These are phyloP conservation scores for Rhododendron molle DNA, from an alignment of 148 eudicot species.

Conservation along the genomic window DNA sequence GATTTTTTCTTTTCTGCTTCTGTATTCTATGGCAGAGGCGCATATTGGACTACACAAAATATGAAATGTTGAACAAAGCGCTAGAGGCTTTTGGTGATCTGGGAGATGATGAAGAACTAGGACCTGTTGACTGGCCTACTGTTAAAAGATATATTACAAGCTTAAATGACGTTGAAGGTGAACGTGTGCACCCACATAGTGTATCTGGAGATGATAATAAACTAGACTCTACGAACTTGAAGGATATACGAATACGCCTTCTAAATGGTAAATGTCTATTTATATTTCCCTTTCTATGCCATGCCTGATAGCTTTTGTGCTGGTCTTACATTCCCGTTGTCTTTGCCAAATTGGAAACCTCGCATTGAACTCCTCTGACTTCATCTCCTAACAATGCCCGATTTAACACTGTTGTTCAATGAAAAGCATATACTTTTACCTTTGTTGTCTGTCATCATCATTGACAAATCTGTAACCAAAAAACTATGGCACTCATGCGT, in stretches of 20 bases:
- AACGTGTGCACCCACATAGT: conserved; percentile 62
- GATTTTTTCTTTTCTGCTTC: neutral
- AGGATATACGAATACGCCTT: conserved; percentile 78
- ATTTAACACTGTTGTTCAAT: neutral
- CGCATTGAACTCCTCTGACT: neutral
- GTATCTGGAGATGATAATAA: conserved; percentile 38
- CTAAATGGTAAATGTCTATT: conserved; percentile 55
- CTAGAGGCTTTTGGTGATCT: conserved; percentile 84
- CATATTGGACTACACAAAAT: conserved; percentile 76
- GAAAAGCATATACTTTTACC: neutral
- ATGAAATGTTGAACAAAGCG: conserved; percentile 86
- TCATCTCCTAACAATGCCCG: neutral
- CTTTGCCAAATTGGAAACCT: neutral
- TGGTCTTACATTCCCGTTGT: neutral
- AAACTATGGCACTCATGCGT: neutral
- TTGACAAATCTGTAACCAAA: neutral
- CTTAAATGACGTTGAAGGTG: conserved; percentile 64
- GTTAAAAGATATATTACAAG: conserved; percentile 70
- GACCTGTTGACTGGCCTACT: conserved; percentile 94
- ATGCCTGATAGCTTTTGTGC: neutral
- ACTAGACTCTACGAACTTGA: conserved; percentile 51
- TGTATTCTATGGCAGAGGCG: conserved; percentile 54
- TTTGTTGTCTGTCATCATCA: neutral
- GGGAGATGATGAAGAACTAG: conserved; percentile 94
- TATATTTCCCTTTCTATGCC: neutral